Percentiles rank a stretch among this genome's conserved stretches.
Conservation (phyloP, 2,329 filamentous ascomycete genomes). For the Didymosphaeria variabile region DNA sequence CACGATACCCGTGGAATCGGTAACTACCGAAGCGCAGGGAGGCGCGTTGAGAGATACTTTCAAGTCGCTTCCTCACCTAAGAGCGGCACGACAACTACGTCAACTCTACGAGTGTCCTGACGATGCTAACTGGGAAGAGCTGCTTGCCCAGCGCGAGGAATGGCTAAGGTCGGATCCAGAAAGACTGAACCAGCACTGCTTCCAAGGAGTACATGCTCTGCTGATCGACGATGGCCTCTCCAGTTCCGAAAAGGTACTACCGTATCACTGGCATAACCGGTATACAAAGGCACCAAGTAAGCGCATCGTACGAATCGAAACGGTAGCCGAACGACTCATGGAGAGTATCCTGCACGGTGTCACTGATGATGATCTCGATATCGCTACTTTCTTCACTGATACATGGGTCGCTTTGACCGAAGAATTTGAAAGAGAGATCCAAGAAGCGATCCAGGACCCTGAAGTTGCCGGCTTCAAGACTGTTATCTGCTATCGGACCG, state of each 20-base stretch:
- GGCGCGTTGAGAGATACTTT: constrained; percentile 70
- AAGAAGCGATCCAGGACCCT: constrained; percentile 67
- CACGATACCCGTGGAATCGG: constrained; percentile 66
- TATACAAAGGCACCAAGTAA: constrained; percentile 72
- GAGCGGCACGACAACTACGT: constrained; percentile 74
- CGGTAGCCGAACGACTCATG: constrained; percentile 70
- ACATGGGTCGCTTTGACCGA: constrained; percentile 57
- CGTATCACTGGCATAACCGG: constrained; percentile 66
- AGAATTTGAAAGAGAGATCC: constrained; percentile 64
- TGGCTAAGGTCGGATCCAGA: constrained; percentile 59
- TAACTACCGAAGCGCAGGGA: constrained; percentile 77
- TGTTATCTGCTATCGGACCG: constrained; percentile 82
- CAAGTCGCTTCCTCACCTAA: constrained; percentile 73
- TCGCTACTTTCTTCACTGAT: constrained; percentile 44
- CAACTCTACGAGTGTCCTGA: constrained; percentile 66
- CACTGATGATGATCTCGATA: constrained; percentile 44
- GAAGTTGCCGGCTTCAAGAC: constrained; percentile 84
- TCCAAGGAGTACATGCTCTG: constrained; percentile 76
- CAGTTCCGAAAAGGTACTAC: constrained; percentile 63
- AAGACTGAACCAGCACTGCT: constrained; percentile 69
- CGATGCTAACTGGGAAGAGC: constrained; percentile 67
- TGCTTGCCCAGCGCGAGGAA: constrained; percentile 60
- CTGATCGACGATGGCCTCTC: constrained; percentile 81
- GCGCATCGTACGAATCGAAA: constrained; percentile 81
- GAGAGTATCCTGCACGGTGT: constrained; percentile 59